Base-by-base conservation (phyloP, 306 rosid species). In the Quercus parvula region DNA sequence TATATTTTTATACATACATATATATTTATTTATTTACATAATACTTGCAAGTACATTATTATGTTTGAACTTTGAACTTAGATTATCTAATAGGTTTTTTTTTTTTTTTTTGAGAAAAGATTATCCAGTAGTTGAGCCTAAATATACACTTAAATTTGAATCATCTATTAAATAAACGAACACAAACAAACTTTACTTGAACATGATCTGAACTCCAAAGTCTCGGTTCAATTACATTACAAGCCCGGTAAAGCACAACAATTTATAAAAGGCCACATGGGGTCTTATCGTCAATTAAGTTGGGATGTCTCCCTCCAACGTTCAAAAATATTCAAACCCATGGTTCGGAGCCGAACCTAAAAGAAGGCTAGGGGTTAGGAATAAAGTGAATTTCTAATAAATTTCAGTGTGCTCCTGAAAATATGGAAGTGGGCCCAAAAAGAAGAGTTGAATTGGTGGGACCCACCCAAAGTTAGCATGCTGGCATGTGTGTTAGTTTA, bases 271-370 rank as follows among this genome's bases (percentile, higher is more conserved):
- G 62, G 2, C 46, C 46, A 6, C 9, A 73, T 44, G 71, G 71
- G 81, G 79, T 4, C 9, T 31, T 62, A 35, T 28, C 18, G 81
- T 74, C 73, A 76, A 76, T 68, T 67, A 10, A 78, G 9, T 0
- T 35, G 25, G 17, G 7, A 24, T 14, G 54, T 66, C 86, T 90
- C 86, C 87, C 91, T 82, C 89, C 83, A 86, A 84, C 38, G 62
- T 75, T 74, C 49, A 52, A 31, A 31, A 58, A 11, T 35, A 74
- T 89, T 87, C 76, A 88, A 87, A 86, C 52, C 13, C 63, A 15
- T 71, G 90, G 87, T 68, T 81, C 78, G 86, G 88, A 74, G 4
- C 79, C 91, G 72, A 85, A 44, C 77, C 92, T 76, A 80, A 24
- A 5, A 82, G 90, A 4, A 82, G 90, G 64, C 73, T 49, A 77